phyloP scores from a whole-genome alignment of 441 rosid species.

The Hura crepitans region DNA sequence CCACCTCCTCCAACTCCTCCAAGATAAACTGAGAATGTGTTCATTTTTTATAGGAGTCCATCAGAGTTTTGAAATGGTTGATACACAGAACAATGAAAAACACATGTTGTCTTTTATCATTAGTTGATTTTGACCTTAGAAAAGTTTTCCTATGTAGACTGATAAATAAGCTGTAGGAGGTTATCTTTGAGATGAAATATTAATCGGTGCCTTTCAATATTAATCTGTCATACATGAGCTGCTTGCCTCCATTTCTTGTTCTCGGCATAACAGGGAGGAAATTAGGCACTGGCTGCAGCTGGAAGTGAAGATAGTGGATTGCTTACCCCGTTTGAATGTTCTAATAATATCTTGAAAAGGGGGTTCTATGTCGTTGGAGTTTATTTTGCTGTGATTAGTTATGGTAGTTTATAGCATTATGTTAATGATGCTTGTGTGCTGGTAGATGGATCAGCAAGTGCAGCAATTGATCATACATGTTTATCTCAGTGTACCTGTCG shows the following conservation, averaged over 20 bases:
- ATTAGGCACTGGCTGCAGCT: too few species aligned
- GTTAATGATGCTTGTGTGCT: too few species aligned
- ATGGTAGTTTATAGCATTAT: too few species aligned
- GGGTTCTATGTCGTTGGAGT: too few species aligned
- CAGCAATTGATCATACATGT: too few species aligned
- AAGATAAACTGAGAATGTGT: slow-evolving; percentile 24
- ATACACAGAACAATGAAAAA: slow-evolving; percentile 21
- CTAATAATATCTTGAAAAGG: too few species aligned
- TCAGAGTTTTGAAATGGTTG: slow-evolving; percentile 11
- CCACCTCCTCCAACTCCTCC: slow-evolving; percentile 48
- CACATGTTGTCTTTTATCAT: background rate
- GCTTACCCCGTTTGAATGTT: too few species aligned
- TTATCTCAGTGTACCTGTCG: too few species aligned
- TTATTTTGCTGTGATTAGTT: too few species aligned
- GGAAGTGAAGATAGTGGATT: too few species aligned
- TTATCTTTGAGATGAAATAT: slow-evolving; percentile 4
- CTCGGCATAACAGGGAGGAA: too few species aligned
- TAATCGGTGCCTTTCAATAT: background rate
- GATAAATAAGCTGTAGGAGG: slow-evolving; percentile 14
- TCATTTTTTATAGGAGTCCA: background rate
- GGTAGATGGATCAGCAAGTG: too few species aligned
- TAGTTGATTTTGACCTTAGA: slow-evolving; percentile 18
- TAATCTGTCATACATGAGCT: background rate
- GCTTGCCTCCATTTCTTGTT: background rate
- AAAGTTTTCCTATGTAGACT: slow-evolving; percentile 13